Percentiles rank a stretch among this genome's conserved stretches.
Conservation (phyloP, 73 alveolate genomes). For the Stentor roeselii region DNA sequence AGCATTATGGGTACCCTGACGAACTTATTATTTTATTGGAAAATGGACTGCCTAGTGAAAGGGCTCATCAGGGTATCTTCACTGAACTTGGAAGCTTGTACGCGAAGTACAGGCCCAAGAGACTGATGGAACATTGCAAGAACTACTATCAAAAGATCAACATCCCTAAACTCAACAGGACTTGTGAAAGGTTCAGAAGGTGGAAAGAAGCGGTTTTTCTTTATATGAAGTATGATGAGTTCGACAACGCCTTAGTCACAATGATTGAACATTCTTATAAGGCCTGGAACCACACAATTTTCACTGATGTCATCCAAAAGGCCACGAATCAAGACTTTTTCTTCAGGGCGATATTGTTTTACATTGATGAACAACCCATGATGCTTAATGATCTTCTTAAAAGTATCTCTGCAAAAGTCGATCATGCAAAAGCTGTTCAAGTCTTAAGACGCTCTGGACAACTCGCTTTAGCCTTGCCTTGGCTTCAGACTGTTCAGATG, state of each 20-base stretch:
- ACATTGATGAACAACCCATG: constrained; percentile 97
- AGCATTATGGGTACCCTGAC: constrained; percentile 91
- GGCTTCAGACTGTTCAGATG: constrained; percentile 89
- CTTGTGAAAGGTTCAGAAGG: constrained; percentile 89
- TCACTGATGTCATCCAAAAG: constrained; percentile 85
- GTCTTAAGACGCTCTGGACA: constrained; percentile 83
- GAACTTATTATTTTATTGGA: constrained; percentile 89
- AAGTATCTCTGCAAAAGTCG: constrained; percentile 87
- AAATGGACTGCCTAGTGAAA: constrained; percentile 89
- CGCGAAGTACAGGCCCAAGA: constrained; percentile 93
- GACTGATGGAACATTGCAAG: constrained; percentile 95
- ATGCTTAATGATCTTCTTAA: constrained; percentile 89
- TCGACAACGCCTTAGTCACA: constrained; percentile 92
- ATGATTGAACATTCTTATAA: constrained; percentile 99
- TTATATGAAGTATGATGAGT: constrained; percentile 91
- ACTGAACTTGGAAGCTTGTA: constrained; percentile 96
- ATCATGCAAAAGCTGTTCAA: constrained; percentile 84
- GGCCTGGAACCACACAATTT: constrained; percentile 93
- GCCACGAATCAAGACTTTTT: constrained; percentile 89
- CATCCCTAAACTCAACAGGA: constrained; percentile 92
- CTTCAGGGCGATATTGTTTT: constrained; percentile 93
- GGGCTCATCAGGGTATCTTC: constrained; percentile 91
- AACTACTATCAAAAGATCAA: constrained; percentile 64
- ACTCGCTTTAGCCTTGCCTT: constrained; percentile 85
- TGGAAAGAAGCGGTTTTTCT: constrained; percentile 98